Conservation (phyloP, 1,139 yeast species). For the Pneumocystis canis region DNA sequence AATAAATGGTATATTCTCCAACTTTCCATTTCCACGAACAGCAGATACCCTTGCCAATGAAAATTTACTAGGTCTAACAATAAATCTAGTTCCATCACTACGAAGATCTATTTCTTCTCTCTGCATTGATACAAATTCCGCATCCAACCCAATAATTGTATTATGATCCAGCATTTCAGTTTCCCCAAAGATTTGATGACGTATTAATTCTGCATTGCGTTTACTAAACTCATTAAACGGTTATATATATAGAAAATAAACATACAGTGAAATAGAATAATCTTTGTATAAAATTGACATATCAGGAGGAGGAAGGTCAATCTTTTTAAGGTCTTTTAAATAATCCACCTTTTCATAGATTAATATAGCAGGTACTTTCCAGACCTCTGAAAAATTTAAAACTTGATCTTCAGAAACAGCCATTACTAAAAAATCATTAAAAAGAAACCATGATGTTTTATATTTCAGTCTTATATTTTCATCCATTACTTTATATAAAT, state of each 20-base stretch:
- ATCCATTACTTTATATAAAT: constrained; percentile 8
- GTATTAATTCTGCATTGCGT: background rate
- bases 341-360: constrained; percentile 31
- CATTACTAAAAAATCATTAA: constrained; percentile 85
- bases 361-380: constrained; percentile 74
- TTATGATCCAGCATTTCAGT: constrained; percentile 33
- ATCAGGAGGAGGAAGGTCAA: constrained; percentile 4
- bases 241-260: constrained; percentile 31
- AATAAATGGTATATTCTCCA: constrained; percentile 64
- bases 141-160: constrained; percentile 79
- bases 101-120: constrained; percentile 71
- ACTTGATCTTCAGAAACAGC: constrained; percentile 57
- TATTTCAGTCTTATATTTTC: constrained; percentile 13
- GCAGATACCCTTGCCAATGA: constrained; percentile 86
- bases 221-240: constrained; percentile 40
- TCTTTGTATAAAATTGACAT: constrained; percentile 36
- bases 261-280: constrained; percentile 57
- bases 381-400: constrained; percentile 48
- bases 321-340: background rate
- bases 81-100: constrained; percentile 50
- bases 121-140: constrained; percentile 77
- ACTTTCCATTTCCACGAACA: constrained; percentile 56
- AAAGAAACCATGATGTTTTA: constrained; percentile 51
- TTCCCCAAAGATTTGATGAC: constrained; percentile 1
- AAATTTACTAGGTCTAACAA: constrained; percentile 60